Evolutionary conservation across 2,329 filamentous ascomycete genomes (phyloP).

Genomic region (Paecilomyces sp.): DNA sequence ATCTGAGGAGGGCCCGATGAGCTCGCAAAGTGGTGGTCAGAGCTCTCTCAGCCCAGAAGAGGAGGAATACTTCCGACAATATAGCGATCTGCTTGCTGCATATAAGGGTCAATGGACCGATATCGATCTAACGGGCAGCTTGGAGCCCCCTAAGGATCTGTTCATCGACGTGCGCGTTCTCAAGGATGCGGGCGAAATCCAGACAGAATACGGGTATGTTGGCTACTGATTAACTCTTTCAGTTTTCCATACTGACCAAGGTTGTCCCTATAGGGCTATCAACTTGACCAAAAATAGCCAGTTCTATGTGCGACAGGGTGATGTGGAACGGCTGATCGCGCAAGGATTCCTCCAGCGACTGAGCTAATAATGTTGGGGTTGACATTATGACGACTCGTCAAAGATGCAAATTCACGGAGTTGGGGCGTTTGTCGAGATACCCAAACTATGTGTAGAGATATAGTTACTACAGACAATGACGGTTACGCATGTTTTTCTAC

Average conservation of each 20-base stretch:
- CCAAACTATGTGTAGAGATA: constrained; percentile 4
- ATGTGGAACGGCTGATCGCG: constrained; percentile 88
- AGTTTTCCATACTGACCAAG: background rate
- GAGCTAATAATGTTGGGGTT: constrained; percentile 47
- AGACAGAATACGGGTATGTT: constrained; percentile 93
- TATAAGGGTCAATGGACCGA: constrained; percentile 99
- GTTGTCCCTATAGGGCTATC: constrained; percentile 59
- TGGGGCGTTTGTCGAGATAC: constrained; percentile 9
- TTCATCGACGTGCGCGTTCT: constrained; percentile 96
- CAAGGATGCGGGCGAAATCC: constrained; percentile 95
- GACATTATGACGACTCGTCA: constrained; percentile 3
- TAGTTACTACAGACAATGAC: background rate
- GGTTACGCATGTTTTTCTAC: background rate
- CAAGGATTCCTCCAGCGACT: constrained; percentile 93
- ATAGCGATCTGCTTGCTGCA: constrained; percentile 83
- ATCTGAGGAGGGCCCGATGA: constrained; percentile 25
- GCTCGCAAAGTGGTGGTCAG: constrained; percentile 44
- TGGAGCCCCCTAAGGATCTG: constrained; percentile 89
- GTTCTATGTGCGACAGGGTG: constrained; percentile 91
- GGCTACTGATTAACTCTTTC: background rate
- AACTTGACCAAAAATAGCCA: constrained; percentile 97
- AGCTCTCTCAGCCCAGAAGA: constrained; percentile 90
- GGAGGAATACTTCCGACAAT: constrained; percentile 90
- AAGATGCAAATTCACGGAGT: background rate
- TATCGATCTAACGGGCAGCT: constrained; percentile 85